Evolutionary conservation across 2,329 filamentous ascomycete genomes (phyloP).

Genomic region (Hypoxylon sp.): DNA sequence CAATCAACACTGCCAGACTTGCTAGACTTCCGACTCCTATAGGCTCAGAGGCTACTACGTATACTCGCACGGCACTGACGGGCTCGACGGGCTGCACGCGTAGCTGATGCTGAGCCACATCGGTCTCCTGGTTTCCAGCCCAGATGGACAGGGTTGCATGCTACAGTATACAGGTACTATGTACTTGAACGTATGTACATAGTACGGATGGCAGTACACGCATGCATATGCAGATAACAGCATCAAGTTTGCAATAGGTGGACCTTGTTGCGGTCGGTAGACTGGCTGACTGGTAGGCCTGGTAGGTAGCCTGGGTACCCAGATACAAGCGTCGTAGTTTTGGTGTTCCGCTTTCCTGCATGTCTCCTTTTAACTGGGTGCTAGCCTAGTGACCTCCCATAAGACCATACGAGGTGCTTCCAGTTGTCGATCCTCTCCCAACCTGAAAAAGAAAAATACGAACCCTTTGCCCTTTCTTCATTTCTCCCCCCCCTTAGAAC

Average conservation of each 20-base stretch:
- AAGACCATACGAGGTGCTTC: conserved; percentile 32
- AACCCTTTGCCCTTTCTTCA: conserved; percentile 37
- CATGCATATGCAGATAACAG: too few species aligned
- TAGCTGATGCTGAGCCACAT: conserved; percentile 21
- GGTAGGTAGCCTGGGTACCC: too few species aligned
- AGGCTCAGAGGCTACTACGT: too few species aligned
- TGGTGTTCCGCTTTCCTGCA: conserved; percentile 24
- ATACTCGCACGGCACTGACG: too few species aligned
- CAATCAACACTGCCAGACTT: too few species aligned
- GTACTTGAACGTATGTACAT: too few species aligned
- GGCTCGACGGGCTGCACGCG: conserved; percentile 24
- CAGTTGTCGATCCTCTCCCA: conserved; percentile 32
- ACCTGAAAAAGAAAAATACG: conserved; percentile 43
- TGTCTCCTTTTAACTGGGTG: conserved; percentile 29
- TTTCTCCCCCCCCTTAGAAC: conserved; percentile 36
- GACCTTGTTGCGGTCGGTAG: too few species aligned
- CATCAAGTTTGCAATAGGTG: conserved; percentile 20
- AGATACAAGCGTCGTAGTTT: neutral
- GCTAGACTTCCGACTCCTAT: too few species aligned
- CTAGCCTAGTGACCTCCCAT: conserved; percentile 31
- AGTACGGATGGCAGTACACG: too few species aligned
- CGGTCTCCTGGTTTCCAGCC: conserved; percentile 7
- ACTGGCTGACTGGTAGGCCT: too few species aligned
- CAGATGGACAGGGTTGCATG: neutral
- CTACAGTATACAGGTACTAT: too few species aligned